Base-by-base conservation (phyloP, 192 early-diverging fungal species). In the Podila epicladia region DNA sequence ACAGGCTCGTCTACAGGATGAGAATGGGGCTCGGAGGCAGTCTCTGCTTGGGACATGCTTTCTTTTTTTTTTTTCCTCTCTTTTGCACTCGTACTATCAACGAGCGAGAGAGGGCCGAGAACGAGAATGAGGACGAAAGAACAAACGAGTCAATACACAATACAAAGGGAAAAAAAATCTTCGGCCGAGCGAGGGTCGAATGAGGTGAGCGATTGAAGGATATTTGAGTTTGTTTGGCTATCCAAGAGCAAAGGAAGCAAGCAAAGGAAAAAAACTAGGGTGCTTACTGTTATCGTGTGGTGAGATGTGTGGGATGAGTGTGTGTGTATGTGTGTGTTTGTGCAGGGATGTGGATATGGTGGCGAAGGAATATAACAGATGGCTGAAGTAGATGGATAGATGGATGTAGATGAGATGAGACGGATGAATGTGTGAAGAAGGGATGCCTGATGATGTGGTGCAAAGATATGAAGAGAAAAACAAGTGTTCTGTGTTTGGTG, bases 311-410 rank as follows among this genome's bases (percentile, higher is more conserved):
- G 38, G 38, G 38, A 37, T 6, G 33, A 33, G 33, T 7, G 33
- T 33, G 33, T 33, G 33, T 33, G 6, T 33, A 15, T 15, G 41
- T 45, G n/a, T n/a, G n/a, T n/a, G n/a, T n/a, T n/a, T n/a, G n/a
- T n/a, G n/a, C n/a, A n/a, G n/a, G 41, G 41, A 45, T 45, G 8
- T 45, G 1, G 2, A 17, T 45, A 45, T 19, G 59, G 29, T 61
- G 17, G 31, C 0, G 22, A 31, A 32, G 33, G 5, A 31, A 33
- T 13, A 24, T 2, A 33, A 35, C 22, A 17, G 41, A 33, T 57
- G 72, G 65, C 55, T 60, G 58, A 22, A 65, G 29, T 45, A 55
- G 58, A 35, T 13, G 45, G 35, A 9, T 31, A 0, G 63, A 65
- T 63, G 31, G 20, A 41, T 41, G 38, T 41, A 9, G 9, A 41